Conservation (phyloP, 805 yeast genomes). For the Candida germanica region DNA sequence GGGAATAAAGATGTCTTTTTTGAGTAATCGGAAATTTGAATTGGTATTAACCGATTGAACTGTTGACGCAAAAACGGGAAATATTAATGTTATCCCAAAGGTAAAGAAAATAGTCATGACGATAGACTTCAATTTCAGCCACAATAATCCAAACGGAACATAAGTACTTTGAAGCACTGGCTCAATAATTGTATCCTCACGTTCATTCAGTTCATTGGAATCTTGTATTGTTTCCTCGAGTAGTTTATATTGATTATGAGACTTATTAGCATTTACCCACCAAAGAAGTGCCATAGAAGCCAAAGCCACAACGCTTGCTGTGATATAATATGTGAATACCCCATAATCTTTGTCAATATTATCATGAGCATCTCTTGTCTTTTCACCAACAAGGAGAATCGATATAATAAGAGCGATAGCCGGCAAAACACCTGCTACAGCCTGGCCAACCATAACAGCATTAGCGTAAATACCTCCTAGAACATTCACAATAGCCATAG, state of each 20-base stretch:
- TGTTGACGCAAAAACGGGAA: conserved; percentile 86
- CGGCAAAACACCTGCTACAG: conserved; percentile 90
- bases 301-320: conserved; percentile 48
- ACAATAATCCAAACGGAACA: conserved; percentile 59
- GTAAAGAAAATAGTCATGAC: conserved; percentile 70
- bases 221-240: conserved; percentile 4
- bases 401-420: conserved; percentile 63
- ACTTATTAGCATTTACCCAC: conserved; percentile 28
- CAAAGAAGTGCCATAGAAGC: conserved; percentile 40
- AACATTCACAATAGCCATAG: conserved; percentile 80
- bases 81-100: conserved; percentile 69
- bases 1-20: conserved; percentile 58
- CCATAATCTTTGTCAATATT: conserved; percentile 34
- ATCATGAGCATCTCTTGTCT: conserved; percentile 21
- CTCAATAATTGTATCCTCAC: conserved; percentile 10
- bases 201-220: conserved; percentile 7
- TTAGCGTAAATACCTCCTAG: conserved; percentile 78
- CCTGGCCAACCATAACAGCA: conserved; percentile 92
- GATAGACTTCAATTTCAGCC: conserved; percentile 60
- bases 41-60: conserved; percentile 48
- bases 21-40: conserved; percentile 37
- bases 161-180: conserved; percentile 12
- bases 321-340: conserved; percentile 45
- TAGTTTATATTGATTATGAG: conserved; percentile 18
- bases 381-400: conserved; percentile 41